Evolutionary conservation across 345 rosid species (phyloP), one percentile per base, ranked within the genome.

Genomic region (Aegle marmelos): DNA sequence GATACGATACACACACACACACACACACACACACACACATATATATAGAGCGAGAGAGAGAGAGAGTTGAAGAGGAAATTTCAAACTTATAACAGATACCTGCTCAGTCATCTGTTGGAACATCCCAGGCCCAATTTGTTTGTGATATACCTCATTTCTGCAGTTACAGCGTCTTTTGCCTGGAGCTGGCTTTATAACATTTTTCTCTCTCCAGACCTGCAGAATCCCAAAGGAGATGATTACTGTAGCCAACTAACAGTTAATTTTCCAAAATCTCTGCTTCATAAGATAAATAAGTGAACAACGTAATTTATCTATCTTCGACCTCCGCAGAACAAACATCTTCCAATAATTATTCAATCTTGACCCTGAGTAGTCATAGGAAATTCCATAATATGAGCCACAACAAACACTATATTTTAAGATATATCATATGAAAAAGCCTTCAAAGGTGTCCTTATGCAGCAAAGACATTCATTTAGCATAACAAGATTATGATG

Each of bases 91-190:
- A 54, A 45, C 24, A 33, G 31, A 58, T 81, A 93, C 99, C 98
- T 91, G 92, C 76, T 97, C 98, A 33, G 98, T 94, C 98, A 94
- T 97, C 85, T 97, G 99, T 80, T 97, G 99, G 86, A 93, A 97
- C 98, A 97, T 97, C 74, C 99, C 98, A 7, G 99, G 99, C 84
- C 98, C 99, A 82, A 97, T 91, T 88, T 97, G 99, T 85, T 86
- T 92, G 86, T 94, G 99, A 73, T 94, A 94, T 74, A 97, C 96
- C 86, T 97, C 98, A 84, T 97, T 94, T 86, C 97, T 93, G 83
- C 99, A 97, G 82, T 97, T 94, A 78, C 99, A 97, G 31, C 86
- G 89, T 82, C 99, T 83, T 88, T 94, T 97, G 21, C 99, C 99
- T 6, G 98, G 93, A 72, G 99, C 98, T 78, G 96, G 93, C 84